Evolutionary conservation across 2,329 filamentous ascomycete species (phyloP).

Genomic region (Neurospora crassa): DNA sequence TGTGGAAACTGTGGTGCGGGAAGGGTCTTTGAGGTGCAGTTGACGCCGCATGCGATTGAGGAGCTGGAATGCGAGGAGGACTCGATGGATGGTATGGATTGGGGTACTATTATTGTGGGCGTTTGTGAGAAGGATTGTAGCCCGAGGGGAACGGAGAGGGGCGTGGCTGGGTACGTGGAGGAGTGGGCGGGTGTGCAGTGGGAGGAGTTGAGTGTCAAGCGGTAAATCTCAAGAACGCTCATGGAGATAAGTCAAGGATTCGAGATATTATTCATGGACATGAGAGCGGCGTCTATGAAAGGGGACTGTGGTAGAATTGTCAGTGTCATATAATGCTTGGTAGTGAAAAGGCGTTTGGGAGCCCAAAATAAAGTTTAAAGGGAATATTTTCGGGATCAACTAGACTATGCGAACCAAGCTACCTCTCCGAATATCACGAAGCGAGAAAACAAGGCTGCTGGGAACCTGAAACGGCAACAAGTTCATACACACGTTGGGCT

Average conservation of each 20-base stretch:
- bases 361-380: neutral
- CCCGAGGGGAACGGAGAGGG: conserved; percentile 45
- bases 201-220: conserved; percentile 57
- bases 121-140: conserved; percentile 77
- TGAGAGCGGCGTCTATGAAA: neutral
- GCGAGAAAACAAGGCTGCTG: neutral
- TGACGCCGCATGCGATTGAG: conserved; percentile 82
- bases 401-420: neutral
- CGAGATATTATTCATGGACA: conserved; percentile 2
- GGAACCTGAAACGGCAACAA: neutral
- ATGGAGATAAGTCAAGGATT: neutral
- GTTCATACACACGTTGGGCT: neutral
- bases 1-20: conserved; percentile 67
- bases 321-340: neutral
- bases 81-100: conserved; percentile 84
- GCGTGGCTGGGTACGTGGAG: conserved; percentile 70
- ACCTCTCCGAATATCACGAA: neutral
- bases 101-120: conserved; percentile 84
- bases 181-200: conserved; percentile 98
- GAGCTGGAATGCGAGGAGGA: conserved; percentile 74
- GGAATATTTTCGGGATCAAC: neutral
- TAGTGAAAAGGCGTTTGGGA: neutral
- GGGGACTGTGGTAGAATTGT: neutral
- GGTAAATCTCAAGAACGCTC: conserved; percentile 17
- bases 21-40: conserved; percentile 82